Conservation (phyloP, 2,329 filamentous ascomycete species). For the Clonostachys chloroleuca region DNA sequence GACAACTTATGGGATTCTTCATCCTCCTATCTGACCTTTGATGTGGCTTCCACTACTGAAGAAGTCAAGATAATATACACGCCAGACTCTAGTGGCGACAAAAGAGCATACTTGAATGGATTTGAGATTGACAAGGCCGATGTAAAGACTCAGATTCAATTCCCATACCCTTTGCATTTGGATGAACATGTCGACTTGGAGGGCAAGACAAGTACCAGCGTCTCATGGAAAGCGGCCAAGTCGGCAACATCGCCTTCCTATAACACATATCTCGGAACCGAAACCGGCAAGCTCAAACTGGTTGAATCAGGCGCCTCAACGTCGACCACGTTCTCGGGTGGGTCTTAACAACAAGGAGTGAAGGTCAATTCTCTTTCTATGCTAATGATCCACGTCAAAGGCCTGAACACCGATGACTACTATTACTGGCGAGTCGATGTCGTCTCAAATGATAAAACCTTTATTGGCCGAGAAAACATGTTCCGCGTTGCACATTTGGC, state of each 20-base stretch:
- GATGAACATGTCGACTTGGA: conserved; percentile 16
- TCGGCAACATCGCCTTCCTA: conserved; percentile 10
- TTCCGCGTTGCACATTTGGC: conserved; percentile 24
- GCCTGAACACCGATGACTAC: conserved; percentile 12
- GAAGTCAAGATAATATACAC: conserved; percentile 16
- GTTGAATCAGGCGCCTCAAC: conserved; percentile 2
- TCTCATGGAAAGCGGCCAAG: conserved; percentile 13
- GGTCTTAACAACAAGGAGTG: no score
- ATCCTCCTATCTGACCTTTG: conserved; percentile 16
- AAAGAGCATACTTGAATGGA: conserved; percentile 18
- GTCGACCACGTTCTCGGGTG: not conserved
- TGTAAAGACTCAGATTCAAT: conserved; percentile 13
- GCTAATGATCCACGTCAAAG: conserved; percentile 1
- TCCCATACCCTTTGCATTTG: conserved; percentile 17
- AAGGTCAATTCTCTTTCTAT: not conserved
- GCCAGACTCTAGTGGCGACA: conserved; percentile 7
- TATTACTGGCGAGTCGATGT: conserved; percentile 24
- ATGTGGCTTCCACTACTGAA: conserved; percentile 6
- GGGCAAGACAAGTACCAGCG: conserved; percentile 6
- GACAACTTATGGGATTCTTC: conserved; percentile 22
- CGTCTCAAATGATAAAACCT: conserved; percentile 6
- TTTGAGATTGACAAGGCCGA: conserved; percentile 19
- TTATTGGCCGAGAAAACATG: conserved; percentile 17
- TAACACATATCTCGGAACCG: conserved; percentile 17
- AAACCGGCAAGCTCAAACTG: conserved; percentile 5